phyloP scores from a whole-genome alignment of 2,329 filamentous ascomycete species.

The Metarhizium rileyi region DNA sequence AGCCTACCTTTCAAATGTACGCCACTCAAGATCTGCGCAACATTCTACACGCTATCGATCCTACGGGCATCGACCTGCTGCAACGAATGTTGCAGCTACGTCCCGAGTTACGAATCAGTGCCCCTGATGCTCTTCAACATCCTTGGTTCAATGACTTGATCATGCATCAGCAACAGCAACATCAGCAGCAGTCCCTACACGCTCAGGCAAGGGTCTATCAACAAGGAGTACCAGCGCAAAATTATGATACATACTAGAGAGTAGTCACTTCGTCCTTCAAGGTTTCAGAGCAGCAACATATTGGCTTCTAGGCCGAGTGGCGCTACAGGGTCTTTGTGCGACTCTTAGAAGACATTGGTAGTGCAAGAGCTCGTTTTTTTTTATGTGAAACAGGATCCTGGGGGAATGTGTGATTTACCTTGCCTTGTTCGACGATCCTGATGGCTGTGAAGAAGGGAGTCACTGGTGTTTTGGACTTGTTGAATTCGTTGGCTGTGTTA shows the following conservation, averaged over 20 bases:
- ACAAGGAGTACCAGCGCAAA: conserved; percentile 29
- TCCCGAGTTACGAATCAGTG: conserved; percentile 84
- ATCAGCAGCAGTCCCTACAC: conserved; percentile 26
- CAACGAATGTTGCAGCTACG: conserved; percentile 86
- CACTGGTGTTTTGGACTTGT: not conserved
- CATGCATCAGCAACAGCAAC: conserved; percentile 40
- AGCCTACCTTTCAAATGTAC: conserved; percentile 88
- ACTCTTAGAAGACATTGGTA: not conserved
- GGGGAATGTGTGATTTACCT: not conserved
- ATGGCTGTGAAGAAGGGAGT: not conserved
- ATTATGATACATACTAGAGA: conserved; percentile 26
- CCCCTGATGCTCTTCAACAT: conserved; percentile 76
- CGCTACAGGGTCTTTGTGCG: not conserved
- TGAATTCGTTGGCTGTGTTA: not conserved
- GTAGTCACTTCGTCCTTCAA: not conserved
- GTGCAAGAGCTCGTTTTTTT: not conserved
- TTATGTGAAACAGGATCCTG: not conserved
- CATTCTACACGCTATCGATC: conserved; percentile 86
- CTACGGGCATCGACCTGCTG: conserved; percentile 75
- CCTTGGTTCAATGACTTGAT: conserved; percentile 81
- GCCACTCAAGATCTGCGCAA: conserved; percentile 81
- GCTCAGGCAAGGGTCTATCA: conserved; percentile 31
- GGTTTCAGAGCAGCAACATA: not conserved
- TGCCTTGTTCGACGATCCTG: not conserved
- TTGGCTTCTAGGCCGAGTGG: not conserved